A percentile compares a stretch with the other conserved stretches of the same genome.
Evolutionary conservation across 2,329 filamentous ascomycete genomes (phyloP).

Genomic region (Fusarium sp.): DNA sequence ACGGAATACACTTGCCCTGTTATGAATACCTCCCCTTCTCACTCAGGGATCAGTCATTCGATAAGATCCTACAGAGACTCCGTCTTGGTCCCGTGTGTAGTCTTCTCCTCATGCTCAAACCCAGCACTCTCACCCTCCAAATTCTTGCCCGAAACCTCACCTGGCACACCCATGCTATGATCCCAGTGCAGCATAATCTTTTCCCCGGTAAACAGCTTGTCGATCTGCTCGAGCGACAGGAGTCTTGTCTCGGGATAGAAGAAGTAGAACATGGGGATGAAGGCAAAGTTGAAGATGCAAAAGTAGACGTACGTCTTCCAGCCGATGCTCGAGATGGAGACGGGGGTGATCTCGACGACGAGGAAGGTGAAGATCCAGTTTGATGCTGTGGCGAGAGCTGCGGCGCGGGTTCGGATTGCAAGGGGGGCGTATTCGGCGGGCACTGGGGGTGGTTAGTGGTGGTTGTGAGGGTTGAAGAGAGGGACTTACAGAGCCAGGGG

Average conservation of each 20-base stretch:
- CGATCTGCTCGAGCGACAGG: constrained; percentile 63
- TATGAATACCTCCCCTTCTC: neutral
- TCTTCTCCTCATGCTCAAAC: constrained; percentile 38
- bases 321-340: constrained; percentile 52
- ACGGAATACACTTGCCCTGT: neutral
- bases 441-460: constrained; percentile 37
- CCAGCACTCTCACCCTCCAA: constrained; percentile 27
- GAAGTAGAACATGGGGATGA: constrained; percentile 59
- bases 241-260: constrained; percentile 63
- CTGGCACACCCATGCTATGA: constrained; percentile 47
- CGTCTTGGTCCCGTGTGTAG: constrained; percentile 15
- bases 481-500: constrained; percentile 49
- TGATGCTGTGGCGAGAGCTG: constrained; percentile 52
- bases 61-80: neutral
- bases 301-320: constrained; percentile 55
- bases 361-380: constrained; percentile 54
- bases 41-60: neutral
- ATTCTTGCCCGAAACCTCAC: constrained; percentile 39
- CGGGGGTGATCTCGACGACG: constrained; percentile 54
- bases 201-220: constrained; percentile 51
- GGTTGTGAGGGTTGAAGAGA: too few relatives aligned
- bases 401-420: constrained; percentile 53
- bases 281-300: constrained; percentile 51
- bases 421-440: constrained; percentile 58
- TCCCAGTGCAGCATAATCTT: constrained; percentile 49